Base-by-base conservation (phyloP, 2,329 filamentous ascomycete species). In the Stachybotrys chartarum region DNA sequence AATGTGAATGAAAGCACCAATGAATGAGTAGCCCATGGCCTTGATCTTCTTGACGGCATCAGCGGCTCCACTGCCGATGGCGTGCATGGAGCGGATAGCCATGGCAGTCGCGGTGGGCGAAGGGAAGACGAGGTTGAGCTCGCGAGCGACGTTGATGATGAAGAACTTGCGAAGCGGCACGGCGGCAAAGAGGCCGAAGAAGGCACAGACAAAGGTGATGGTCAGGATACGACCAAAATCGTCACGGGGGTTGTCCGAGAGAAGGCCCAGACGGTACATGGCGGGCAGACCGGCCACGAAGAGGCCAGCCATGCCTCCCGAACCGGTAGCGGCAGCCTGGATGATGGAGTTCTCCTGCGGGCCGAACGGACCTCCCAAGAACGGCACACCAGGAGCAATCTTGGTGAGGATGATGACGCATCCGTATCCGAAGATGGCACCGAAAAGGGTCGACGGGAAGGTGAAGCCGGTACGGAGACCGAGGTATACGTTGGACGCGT, bases 151-250 rank as follows among this genome's bases (percentile, higher is more conserved):
- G 56, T 85, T 82, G 66, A 87, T 80, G 67, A 87, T 80, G 72
- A 86, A 87, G 72, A 87, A 87, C 64, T 85, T 85, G 56, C 84
- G 81, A 18, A 85, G 75, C 7, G 83, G 82, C 0, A 82, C 83
- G 51, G 80, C 79, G 60, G 85, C 83, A 66, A 84, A 83, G 57
- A 86, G 76, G 5, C 84, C 84, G 66, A 86, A 86, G 70, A 85
- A 84, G 10, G 79, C 81, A 56, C 81, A 82, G 51, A 85, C 79
- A 48, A 84, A 73, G 2, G 83, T 85, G 59, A 87, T 75, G 31
- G 80, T 80, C 55, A 85, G 72, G 51, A 87, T 77, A 35, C 80
- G 75, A 54, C 75, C 75, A 60, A 84, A 84, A 62, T 86, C 82
- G 10, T 76, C 66, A 58, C 74, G 73, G 11, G 80, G 82, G 35